Evolutionary conservation across 1,139 yeast species (phyloP).

Genomic region (Dujonia santamariae): DNA sequence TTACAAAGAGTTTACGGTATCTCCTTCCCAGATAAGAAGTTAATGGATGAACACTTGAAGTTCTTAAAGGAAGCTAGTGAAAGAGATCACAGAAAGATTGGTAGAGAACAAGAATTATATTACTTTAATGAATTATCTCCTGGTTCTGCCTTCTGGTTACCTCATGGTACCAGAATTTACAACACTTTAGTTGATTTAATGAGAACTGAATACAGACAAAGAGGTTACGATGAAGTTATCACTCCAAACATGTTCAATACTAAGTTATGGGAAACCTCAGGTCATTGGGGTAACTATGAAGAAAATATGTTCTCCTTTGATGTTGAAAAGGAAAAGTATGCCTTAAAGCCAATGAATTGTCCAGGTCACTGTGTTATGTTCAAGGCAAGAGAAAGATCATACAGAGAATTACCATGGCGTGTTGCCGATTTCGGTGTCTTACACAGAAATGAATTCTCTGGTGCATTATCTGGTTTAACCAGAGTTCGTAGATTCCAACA

Average conservation of each 20-base stretch:
- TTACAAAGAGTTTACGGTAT: conserved; percentile 97
- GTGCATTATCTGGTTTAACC: conserved; percentile 91
- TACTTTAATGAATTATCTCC: conserved; percentile 96
- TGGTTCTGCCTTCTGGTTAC: conserved; percentile 96
- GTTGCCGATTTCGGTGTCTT: conserved; percentile 90
- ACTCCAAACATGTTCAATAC: conserved; percentile 97
- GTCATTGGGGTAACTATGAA: conserved; percentile 97
- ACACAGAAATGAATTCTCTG: conserved; percentile 94
- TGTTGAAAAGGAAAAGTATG: conserved; percentile 85
- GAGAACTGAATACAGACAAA: conserved; percentile 77
- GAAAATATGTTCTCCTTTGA: conserved; percentile 97
- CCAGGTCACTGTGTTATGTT: conserved; percentile 96
- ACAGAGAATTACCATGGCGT: conserved; percentile 85
- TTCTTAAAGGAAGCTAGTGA: conserved; percentile 95
- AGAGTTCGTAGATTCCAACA: conserved; percentile 97
- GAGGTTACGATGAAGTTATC: conserved; percentile 96
- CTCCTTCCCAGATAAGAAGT: conserved; percentile 97
- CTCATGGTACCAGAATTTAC: conserved; percentile 96
- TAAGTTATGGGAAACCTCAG: conserved; percentile 95
- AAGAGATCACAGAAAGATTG: conserved; percentile 97
- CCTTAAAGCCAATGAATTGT: conserved; percentile 97
- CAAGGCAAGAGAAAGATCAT: conserved; percentile 79
- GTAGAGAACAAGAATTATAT: conserved; percentile 94
- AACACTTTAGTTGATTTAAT: conserved; percentile 75
- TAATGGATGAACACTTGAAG: conserved; percentile 92